A percentile compares a stretch with the other conserved stretches of the same genome.
phyloP scores from a whole-genome alignment of 768 basidiomycete species.

The Mycena amicta region DNA sequence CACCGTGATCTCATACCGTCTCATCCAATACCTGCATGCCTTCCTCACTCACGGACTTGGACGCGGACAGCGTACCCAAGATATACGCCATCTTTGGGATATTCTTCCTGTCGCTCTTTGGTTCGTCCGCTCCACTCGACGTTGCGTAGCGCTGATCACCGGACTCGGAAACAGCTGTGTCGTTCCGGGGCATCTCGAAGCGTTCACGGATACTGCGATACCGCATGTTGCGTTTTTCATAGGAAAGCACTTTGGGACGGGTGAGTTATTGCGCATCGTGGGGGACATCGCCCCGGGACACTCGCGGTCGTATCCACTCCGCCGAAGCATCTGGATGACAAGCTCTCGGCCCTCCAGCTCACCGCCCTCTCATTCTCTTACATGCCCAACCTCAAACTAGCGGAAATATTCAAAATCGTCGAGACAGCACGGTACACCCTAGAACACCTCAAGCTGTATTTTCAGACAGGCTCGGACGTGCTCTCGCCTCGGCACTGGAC shows the following conservation, averaged over 20 bases:
- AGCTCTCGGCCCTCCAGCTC: background rate
- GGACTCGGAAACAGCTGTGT: slow-evolving; percentile 54
- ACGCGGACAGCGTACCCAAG: background rate
- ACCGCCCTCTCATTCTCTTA: slow-evolving; percentile 15
- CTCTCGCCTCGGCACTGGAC: background rate
- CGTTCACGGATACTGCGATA: slow-evolving; percentile 56
- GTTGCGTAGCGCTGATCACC: background rate
- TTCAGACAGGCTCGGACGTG: background rate
- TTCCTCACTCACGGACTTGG: background rate
- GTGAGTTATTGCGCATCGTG: too few species aligned
- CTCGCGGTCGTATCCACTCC: background rate
- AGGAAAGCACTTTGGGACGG: slow-evolving; percentile 88
- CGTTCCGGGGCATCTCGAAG: slow-evolving; percentile 70
- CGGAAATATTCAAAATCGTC: slow-evolving; percentile 7
- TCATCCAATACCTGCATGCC: background rate
- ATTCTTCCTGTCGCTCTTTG: slow-evolving; percentile 63
- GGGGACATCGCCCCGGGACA: too few species aligned
- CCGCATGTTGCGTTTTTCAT: slow-evolving; percentile 76
- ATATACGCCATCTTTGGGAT: slow-evolving; percentile 52
- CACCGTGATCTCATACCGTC: too few species aligned
- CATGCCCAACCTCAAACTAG: background rate
- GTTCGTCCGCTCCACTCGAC: slow-evolving; percentile 39
- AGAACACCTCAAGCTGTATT: slow-evolving; percentile 15
- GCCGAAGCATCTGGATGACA: background rate
- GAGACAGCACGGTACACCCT: slow-evolving; percentile 3